Evolutionary conservation across 805 yeast genomes (phyloP).

Genomic region (Yarrowia deformans): DNA sequence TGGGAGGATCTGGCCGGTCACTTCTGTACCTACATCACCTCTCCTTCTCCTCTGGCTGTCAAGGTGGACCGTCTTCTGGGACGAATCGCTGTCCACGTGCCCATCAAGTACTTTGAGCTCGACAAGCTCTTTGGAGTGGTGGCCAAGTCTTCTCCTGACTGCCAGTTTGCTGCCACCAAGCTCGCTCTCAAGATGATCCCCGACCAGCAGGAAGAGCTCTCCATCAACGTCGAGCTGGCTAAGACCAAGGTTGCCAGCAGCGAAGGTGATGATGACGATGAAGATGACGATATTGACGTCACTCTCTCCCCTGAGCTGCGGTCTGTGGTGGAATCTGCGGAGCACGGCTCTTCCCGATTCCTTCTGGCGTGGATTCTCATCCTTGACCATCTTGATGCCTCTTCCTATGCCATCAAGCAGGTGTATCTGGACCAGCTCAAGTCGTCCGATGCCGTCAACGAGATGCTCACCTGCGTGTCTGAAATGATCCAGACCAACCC

Average conservation of each 20-base stretch:
- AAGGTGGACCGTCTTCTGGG: constrained; percentile 36
- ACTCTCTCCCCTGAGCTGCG: constrained; percentile 34
- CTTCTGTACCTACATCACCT: constrained; percentile 20
- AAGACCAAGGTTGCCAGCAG: constrained; percentile 47
- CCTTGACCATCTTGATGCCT: constrained; percentile 31
- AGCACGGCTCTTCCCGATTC: constrained; percentile 34
- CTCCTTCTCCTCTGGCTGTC: constrained; percentile 33
- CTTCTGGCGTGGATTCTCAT: constrained; percentile 29
- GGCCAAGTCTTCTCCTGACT: constrained; percentile 28
- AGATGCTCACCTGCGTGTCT: constrained; percentile 25
- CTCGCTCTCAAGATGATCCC: constrained; percentile 44
- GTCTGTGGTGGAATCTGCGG: constrained; percentile 25
- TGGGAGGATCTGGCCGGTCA: constrained; percentile 31
- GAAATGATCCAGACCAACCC: constrained; percentile 25
- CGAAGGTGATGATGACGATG: constrained; percentile 40
- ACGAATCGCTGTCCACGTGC: constrained; percentile 24
- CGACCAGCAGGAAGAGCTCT: constrained; percentile 43
- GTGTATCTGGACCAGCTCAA: constrained; percentile 38
- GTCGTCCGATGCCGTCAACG: constrained; percentile 12
- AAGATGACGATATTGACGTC: constrained; percentile 46
- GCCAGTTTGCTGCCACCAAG: constrained; percentile 41
- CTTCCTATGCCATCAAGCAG: constrained; percentile 35
- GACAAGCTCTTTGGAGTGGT: constrained; percentile 18
- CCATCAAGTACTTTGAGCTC: constrained; percentile 25
- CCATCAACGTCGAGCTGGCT: constrained; percentile 55